Base-by-base conservation (phyloP, 495 filamentous ascomycete genomes). In the Parathielavia hyrcaniae region DNA sequence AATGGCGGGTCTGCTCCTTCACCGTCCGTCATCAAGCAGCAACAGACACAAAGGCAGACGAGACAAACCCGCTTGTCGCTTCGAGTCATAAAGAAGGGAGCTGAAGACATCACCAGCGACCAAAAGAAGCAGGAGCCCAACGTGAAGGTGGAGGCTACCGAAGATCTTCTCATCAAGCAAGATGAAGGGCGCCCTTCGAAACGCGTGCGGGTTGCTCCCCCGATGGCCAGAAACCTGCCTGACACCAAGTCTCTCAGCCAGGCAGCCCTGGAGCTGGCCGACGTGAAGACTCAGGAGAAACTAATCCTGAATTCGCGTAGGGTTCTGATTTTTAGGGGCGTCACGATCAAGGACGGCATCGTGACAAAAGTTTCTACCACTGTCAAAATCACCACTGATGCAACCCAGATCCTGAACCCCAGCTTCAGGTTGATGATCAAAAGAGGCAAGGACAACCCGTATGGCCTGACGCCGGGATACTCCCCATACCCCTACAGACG, bases 401-500 rank as follows among this genome's bases (percentile, higher is more conserved):
- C 62, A 5, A 51, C 51, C 1, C 52, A 58, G 30, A 39, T 61
- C 26, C 61, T 61, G 16, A 53, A 69, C 19, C 67, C 67, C 0
- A 50, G 66, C 45, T 66, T 58, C 30, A 67, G 58, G 49, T 64
- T 55, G n/a, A 59, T 49, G 16, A 51, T 67, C 12, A 71, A 61
- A 58, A 70, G 69, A 41, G 71, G 68, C 13, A 70, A 70, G 44
- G 67, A 71, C 8, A 75, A 79, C 43, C 70, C 66, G 2, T 80
- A 79, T 47, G 75, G 76, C 3, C 58, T 81, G 22, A 78, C 72
- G 9, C 77, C 77, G 14, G 75, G 77, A 11, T 63, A 58, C 46
- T 71, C 77, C 0, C 93, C 91, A 0, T 97, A 87, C 62, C 87
- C 88, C 0, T 76, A 86, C 23, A 86, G 81, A 67, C 52, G 65